These are phyloP conservation scores for Xylaria sp. DNA, from an alignment of 2,329 filamentous ascomycete species.

Conservation along the genomic window DNA sequence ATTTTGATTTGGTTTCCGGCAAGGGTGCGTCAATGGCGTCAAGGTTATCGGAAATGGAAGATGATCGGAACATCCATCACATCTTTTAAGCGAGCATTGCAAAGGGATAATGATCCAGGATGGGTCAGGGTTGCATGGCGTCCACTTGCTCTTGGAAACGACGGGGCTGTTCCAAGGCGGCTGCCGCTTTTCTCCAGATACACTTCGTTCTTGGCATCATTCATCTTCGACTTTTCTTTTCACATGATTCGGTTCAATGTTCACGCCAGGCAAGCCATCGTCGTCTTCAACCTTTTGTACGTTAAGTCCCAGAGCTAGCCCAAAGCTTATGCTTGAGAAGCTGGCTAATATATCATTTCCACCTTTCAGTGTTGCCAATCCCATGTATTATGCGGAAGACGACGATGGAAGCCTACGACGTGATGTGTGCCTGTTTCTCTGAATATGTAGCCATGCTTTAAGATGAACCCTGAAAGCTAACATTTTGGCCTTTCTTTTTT, in stretches of 20 bases:
- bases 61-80: constrained; percentile 50
- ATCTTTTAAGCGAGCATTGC: constrained; percentile 61
- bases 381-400: constrained; percentile 64
- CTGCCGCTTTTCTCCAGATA: constrained; percentile 49
- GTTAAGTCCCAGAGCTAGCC: constrained; percentile 65
- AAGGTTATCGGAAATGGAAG: constrained; percentile 46
- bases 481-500: constrained; percentile 55
- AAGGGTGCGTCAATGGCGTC: constrained; percentile 46
- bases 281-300: constrained; percentile 74
- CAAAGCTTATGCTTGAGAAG: constrained; percentile 51
- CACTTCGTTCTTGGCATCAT: constrained; percentile 44
- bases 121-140: constrained; percentile 52
- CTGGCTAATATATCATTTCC: constrained; percentile 62
- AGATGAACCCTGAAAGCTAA: constrained; percentile 44
- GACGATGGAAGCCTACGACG: constrained; percentile 69
- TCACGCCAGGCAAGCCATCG: constrained; percentile 73
- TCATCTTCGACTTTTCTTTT: constrained; percentile 42
- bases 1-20: constrained; percentile 46
- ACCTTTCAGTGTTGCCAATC: constrained; percentile 52
- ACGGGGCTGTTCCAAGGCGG: constrained; percentile 47
- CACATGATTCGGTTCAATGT: constrained; percentile 47
- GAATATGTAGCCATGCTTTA: constrained; percentile 43
- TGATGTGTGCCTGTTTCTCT: constrained; percentile 53
- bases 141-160: constrained; percentile 51
- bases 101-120: constrained; percentile 51